Evolutionary conservation across 139 green algal genomes (phyloP), one percentile per base, ranked within the genome.

Genomic region (Gonium pectorale): DNA sequence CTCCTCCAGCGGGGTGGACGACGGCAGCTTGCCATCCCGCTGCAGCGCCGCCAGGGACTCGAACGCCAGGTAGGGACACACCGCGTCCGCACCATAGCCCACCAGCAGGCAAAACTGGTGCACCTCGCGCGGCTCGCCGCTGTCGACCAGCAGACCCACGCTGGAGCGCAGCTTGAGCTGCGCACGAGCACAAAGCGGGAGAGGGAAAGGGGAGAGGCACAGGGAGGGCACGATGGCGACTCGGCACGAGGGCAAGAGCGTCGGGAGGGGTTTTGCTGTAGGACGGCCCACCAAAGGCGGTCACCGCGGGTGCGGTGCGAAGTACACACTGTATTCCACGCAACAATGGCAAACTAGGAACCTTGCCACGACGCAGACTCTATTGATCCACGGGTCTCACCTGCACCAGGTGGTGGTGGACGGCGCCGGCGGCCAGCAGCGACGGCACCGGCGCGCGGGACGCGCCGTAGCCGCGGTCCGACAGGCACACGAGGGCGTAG

Each of bases 21-120:
- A 80, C 9, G 90, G 88, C 73, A 97, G 90, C 89, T 93, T 94
- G 46, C 94, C 94, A 40, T 97, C 94, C 24, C 75, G 56, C 72
- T 95, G 94, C 70, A 98, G 83, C 33, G 94, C 93, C 33, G 83
- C 88, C 66, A 98, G 79, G n/a, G 93, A 79, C 86, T 99, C 95
- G 40, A 97, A 95, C 3, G 97, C 97, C 40, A 99, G 89, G 92
- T 98, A 99, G 41, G 97, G 97, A 91, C 95, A 99, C 56, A 99
- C 91, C 38, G 92, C 97, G 86, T 99, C 97, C 5, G 90, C 96
- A 68, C 97, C 97, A 84, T 98, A 99, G 54, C 95, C 96, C 49
- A 98, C 64, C 43, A 99, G 91, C 63, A 94, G 94, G 92, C 94
- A 98, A 88, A 99, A 98, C 90, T 99, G 95, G 86, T 99, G 97